Evolutionary conservation across 768 basidiomycete genomes (phyloP), one percentile per base, ranked within the genome.

Genomic region (Podaxis sp.): DNA sequence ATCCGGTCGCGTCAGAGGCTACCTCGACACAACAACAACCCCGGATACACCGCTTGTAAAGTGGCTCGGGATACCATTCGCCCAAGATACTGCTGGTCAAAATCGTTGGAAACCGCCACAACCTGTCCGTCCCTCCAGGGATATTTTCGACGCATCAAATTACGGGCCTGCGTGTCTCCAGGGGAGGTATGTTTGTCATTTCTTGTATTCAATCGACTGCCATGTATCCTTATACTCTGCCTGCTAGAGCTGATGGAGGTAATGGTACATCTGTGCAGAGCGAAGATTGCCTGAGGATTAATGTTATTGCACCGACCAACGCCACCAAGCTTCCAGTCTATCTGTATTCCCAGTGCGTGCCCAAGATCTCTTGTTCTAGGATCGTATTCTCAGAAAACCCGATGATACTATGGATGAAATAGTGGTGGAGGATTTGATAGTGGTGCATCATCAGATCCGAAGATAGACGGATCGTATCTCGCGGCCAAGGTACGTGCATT

Each of bases 251-350:
- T 5, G 69, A 73, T 63, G 73, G 74, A 17, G 74, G 74, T 6
- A 73, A 72, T 59, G 73, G 72, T 17, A 75, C 72, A 0, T 65
- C 67, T 12, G 68, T 78, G 15, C 80, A 79, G 47, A 73, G 72
- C 55, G 69, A 73, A 71, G 79, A 79, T 63, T 81, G 79, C 62
- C 69, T 81, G 12, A 69, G 74, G 12, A 72, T 81, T 47, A 79
- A 79, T 61, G 70, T 81, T 19, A 79, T 79, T 66, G 74, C 76
- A 37, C 80, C 79, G 6, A 55, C 66, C 33, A 72, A 73, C 54
- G 77, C 76, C 0, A 72, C 66, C 41, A 67, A 66, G 25, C 63
- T 74, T 2, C 72, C 74, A 3, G 70, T 73, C 2, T 74, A 73
- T 54, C 41, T 74, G 24, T 74, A 74, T 53, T 65, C 70, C 29